Base-by-base conservation (phyloP, 805 yeast species). In the Crinitomyces ghanaensis region DNA sequence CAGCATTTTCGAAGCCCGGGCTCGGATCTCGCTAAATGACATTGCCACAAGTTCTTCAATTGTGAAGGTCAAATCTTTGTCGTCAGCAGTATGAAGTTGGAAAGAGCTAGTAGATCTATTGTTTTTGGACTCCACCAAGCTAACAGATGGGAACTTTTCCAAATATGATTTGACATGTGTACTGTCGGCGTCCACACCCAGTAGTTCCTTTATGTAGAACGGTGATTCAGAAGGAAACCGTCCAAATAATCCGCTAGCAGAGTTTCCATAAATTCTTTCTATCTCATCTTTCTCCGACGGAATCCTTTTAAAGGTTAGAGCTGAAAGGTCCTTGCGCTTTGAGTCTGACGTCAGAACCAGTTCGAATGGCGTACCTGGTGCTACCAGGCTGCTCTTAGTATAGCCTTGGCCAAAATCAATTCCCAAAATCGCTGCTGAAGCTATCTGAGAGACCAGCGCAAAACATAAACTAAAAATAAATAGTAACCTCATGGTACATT, bases 331-430 rank as follows among this genome's bases (percentile, higher is more conserved):
- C 53, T 91, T 91, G 37, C 98, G 68, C 57, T 85, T 83, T 2
- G 95, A 78, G 48, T 91, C 97, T 17, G 83, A 77, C 3, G 96
- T 83, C 40, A 91, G 62, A 9, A 91, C 77, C 26, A 91, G 69
- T 49, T 91, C 97, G 51, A 86, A 76, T 11, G 85, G 79, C 14
- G 84, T 74, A 8, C 85, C 83, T 0, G 96, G 96, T 0, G 95
- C 95, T 26, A 91, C 80, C 29, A 91, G 63, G 31, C 77, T 82
- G 2, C 94, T 84, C 53, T 91, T 91, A 16, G 85, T 72, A 62
- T 65, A 80, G 49, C 85, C 88, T 36, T 81, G 78, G 34, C 98
- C 98, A 50, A 68, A 76, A 53, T 91, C 98, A 25, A 91, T 63
- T 15, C 95, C 97, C 31, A 91, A 60, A 6, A 91, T 68, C 2